Percentiles rank a stretch among this genome's conserved stretches.
Conservation (phyloP, 192 early-diverging fungal genomes). For the Dissophora ornata region DNA sequence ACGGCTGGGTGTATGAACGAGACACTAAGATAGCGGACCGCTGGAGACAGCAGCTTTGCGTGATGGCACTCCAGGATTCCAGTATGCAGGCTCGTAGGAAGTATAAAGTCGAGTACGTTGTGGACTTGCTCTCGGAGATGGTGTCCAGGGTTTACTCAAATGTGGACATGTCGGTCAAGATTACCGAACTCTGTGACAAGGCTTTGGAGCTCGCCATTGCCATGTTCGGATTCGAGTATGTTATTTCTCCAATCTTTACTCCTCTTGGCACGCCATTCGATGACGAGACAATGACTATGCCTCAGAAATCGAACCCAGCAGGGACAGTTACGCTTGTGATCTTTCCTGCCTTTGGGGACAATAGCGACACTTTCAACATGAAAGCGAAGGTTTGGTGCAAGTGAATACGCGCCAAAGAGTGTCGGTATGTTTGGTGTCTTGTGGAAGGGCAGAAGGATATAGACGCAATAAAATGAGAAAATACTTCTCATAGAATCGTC, state of each 20-base stretch:
- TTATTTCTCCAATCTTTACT: slow-evolving; percentile 7
- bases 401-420: background rate
- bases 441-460: no score
- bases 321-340: slow-evolving; percentile 25
- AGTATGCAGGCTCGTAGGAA: background rate
- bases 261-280: slow-evolving; percentile 27
- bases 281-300: slow-evolving; percentile 10
- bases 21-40: slow-evolving; percentile 14
- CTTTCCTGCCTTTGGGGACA: slow-evolving; percentile 20
- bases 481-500: no score
- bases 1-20: slow-evolving; percentile 11
- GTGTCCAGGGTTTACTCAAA: slow-evolving; percentile 14
- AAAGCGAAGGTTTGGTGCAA: slow-evolving; percentile 26
- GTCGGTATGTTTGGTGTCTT: no score
- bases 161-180: slow-evolving; percentile 8
- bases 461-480: no score
- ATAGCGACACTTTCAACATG: slow-evolving; percentile 1
- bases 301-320: slow-evolving; percentile 25
- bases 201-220: slow-evolving; percentile 24
- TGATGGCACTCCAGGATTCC: slow-evolving; percentile 4
- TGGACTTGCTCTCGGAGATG: background rate
- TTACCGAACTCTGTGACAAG: slow-evolving; percentile 12
- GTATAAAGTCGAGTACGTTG: background rate
- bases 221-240: slow-evolving; percentile 24
- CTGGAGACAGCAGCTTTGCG: slow-evolving; percentile 28